A percentile compares a stretch with the other conserved stretches of the same genome.
Conservation (phyloP, 2,329 filamentous ascomycete species). For the Massarina eburnea region DNA sequence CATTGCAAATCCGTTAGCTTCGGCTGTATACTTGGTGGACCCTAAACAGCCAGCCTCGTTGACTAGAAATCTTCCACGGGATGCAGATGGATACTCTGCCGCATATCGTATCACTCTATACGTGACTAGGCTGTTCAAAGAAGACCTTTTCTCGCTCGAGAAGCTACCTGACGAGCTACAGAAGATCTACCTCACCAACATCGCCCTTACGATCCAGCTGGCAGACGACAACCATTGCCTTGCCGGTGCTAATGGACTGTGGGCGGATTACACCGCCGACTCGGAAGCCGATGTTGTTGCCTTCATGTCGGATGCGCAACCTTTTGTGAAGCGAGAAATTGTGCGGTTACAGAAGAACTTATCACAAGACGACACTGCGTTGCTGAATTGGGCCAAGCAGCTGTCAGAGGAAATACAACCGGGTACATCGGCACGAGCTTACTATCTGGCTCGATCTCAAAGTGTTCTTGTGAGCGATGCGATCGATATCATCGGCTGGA, state of each 20-base stretch:
- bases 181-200: slow-evolving; percentile 47
- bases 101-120: slow-evolving; percentile 77
- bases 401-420: slow-evolving; percentile 24
- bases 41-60: slow-evolving; percentile 18
- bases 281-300: slow-evolving; percentile 56
- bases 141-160: slow-evolving; percentile 38
- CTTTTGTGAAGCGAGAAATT: slow-evolving; percentile 50
- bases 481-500: slow-evolving; percentile 47
- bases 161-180: slow-evolving; percentile 26
- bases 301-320: slow-evolving; percentile 55
- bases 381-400: slow-evolving; percentile 28
- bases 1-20: slow-evolving; percentile 72
- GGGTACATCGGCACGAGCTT: slow-evolving; percentile 33
- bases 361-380: slow-evolving; percentile 15
- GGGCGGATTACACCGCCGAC: slow-evolving; percentile 50
- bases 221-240: slow-evolving; percentile 63
- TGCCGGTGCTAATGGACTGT: slow-evolving; percentile 57
- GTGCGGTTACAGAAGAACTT: slow-evolving; percentile 15
- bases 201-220: slow-evolving; percentile 58
- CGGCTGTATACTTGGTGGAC: slow-evolving; percentile 66
- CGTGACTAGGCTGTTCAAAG: slow-evolving; percentile 59
- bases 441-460: slow-evolving; percentile 47
- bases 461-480: slow-evolving; percentile 41
- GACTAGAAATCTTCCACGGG: slow-evolving; percentile 51
- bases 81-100: slow-evolving; percentile 70